A percentile compares a stretch with the other conserved stretches of the same genome.
Evolutionary conservation across 2,329 filamentous ascomycete species (phyloP).

Genomic region (Xylariaceae sp.): DNA sequence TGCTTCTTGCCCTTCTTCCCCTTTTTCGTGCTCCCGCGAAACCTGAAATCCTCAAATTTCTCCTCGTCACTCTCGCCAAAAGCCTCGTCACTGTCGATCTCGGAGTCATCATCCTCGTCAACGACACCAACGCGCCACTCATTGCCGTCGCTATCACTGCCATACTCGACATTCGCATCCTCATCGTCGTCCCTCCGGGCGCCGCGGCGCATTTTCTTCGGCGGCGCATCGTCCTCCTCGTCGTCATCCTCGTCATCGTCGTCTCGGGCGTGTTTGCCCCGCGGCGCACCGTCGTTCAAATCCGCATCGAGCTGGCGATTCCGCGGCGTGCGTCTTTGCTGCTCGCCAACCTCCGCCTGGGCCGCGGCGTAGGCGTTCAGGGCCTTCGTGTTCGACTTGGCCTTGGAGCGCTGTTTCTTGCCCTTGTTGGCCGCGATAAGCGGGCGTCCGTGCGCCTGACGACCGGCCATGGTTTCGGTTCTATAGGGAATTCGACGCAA

Average conservation of each 20-base stretch:
- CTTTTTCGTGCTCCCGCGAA: conserved; percentile 44
- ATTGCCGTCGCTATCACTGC: conserved; percentile 80
- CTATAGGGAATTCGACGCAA: too few species aligned
- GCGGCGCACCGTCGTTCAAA: conserved; percentile 24
- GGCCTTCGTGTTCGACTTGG: conserved; percentile 45
- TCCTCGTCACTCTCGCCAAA: conserved; percentile 88
- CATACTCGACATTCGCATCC: conserved; percentile 58
- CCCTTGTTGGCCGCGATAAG: conserved; percentile 34
- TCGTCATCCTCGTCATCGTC: conserved; percentile 49
- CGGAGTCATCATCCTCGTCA: conserved; percentile 58
- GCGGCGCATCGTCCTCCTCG: conserved; percentile 56
- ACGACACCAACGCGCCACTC: conserved; percentile 72
- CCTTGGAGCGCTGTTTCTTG: conserved; percentile 40
- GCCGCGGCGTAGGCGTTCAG: conserved; percentile 56
- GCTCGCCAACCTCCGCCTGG: conserved; percentile 46
- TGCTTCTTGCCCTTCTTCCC: conserved; percentile 39
- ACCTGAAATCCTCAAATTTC: conserved; percentile 67
- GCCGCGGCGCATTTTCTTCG: conserved; percentile 39
- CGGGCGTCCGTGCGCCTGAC: conserved; percentile 53
- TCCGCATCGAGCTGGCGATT: conserved; percentile 48
- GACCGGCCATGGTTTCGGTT: conserved; percentile 45
- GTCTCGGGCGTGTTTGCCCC: conserved; percentile 40
- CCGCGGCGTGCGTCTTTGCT: conserved; percentile 44
- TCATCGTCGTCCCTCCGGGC: conserved; percentile 40
- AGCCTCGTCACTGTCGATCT: conserved; percentile 68